Base-by-base conservation (phyloP, 345 rosid genomes). In the Arabis alpina region DNA sequence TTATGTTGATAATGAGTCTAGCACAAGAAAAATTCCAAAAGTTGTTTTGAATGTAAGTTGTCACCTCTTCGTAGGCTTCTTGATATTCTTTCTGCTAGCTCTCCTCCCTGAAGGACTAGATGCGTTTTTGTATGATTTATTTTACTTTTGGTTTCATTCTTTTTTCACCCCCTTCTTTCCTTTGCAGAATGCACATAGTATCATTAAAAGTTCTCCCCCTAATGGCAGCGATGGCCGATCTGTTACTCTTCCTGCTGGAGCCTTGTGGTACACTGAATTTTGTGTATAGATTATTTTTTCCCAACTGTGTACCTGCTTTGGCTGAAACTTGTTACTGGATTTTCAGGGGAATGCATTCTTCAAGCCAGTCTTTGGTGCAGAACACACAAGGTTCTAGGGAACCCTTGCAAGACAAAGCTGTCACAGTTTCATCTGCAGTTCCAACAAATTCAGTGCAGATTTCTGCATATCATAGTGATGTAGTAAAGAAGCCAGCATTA, bases 201-300 rank as follows among this genome's bases (percentile, higher is more conserved):
- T 71, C 10, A 59, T 74, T 59, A 87, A 75, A 77, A 80, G 59
- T 75, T 82, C 94, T 66, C 83, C 83, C 24, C 88, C 90, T 73
- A 81, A 84, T 81, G 91, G 86, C 75, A 85, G 82, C 77, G 51
- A 76, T 37, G 76, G 80, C 66, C 81, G 83, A 77, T 59, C 93
- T 37, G 61, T 79, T 41, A 78, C 82, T 44, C 95, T 93, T 59
- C 98, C 98, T 74, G 88, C 91, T 54, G 96, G 93, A 64, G 93
- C 97, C 11, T 81, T 97, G 71, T 93, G 97, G 98, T 93, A 87
- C 70, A 76, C 50, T 52, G 24, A 14, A 32, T 61, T 50, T 30
- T 37, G 12, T 49, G 54, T 60, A 48, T 10, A 43, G 4, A 5
- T 9, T 19, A 12, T 3, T 57, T 36, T 36, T 11, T 36, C 13